These are phyloP conservation scores for Cladorrhinum sp. DNA, from an alignment of 2,329 filamentous ascomycete genomes.

Conservation along the genomic window DNA sequence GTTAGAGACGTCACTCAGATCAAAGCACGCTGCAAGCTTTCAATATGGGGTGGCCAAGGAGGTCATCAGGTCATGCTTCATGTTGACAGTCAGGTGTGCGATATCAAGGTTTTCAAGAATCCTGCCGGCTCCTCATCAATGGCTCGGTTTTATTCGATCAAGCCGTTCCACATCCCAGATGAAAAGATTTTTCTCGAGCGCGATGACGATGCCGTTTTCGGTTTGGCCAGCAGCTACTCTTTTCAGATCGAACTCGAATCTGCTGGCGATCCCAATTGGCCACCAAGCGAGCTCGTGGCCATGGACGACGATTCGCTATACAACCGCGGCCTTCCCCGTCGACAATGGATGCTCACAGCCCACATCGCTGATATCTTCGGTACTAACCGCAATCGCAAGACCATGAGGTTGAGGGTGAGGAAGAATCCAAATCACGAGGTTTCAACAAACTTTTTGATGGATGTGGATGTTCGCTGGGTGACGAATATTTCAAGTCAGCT, in stretches of 20 bases:
- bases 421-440: constrained; percentile 32
- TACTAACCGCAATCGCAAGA: constrained; percentile 31
- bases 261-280: constrained; percentile 49
- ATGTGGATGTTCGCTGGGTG: constrained; percentile 48
- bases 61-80: constrained; percentile 45
- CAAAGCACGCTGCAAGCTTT: constrained; percentile 43
- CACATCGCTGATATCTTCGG: constrained; percentile 42
- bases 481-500: constrained; percentile 37
- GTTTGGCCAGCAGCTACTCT: constrained; percentile 49
- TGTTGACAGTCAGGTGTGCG: constrained; percentile 54
- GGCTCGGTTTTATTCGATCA: constrained; percentile 45
- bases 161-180: constrained; percentile 52
- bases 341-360: constrained; percentile 41
- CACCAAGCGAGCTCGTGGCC: constrained; percentile 44
- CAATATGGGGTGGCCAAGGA: constrained; percentile 37
- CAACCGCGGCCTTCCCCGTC: constrained; percentile 27
- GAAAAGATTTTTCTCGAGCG: constrained; percentile 50
- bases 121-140: constrained; percentile 43
- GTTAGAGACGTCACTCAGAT: constrained; percentile 36
- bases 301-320: constrained; percentile 29
- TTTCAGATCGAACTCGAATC: constrained; percentile 53
- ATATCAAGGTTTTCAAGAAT: constrained; percentile 49
- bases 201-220: constrained; percentile 45
- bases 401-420: constrained; percentile 35
- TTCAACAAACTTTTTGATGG: constrained; percentile 46